These are phyloP conservation scores for Mortierella sp. DNA, from an alignment of 371 early-diverging fungal genomes.

Conservation along the genomic window DNA sequence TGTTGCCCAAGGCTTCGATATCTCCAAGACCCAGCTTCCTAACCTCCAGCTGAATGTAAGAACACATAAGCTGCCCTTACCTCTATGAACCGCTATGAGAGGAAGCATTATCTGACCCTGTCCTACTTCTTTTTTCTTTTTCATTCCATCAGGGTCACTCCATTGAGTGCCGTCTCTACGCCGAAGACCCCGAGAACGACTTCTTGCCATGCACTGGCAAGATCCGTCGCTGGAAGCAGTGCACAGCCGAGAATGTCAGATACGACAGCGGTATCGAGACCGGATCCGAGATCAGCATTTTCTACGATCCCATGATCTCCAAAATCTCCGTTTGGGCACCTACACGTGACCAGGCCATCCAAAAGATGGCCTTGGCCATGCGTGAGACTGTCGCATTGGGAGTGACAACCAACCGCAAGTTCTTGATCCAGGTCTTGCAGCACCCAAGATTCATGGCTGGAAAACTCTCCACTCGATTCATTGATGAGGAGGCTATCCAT, in stretches of 20 bases:
- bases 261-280: conserved; percentile 80
- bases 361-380: conserved; percentile 81
- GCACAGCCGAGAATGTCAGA: conserved; percentile 62
- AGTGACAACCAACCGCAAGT: conserved; percentile 75
- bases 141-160: conserved; percentile 74
- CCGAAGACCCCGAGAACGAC: conserved; percentile 84
- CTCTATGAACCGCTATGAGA: not conserved
- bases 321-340: conserved; percentile 91
- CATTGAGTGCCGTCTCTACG: conserved; percentile 87
- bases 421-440: conserved; percentile 68
- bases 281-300: conserved; percentile 82
- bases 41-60: conserved; percentile 61
- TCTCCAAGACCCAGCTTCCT: conserved; percentile 54
- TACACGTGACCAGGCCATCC: conserved; percentile 81
- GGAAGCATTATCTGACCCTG: conserved; percentile 12
- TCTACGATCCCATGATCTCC: conserved; percentile 87
- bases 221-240: conserved; percentile 57
- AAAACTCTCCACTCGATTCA: conserved; percentile 72
- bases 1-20: conserved; percentile 70
- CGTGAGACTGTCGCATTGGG: conserved; percentile 71
- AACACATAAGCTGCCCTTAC: not conserved
- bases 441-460: conserved; percentile 71
- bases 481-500: conserved; percentile 59
- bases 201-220: conserved; percentile 59
- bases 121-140: too few species aligned